Evolutionary conservation across 108 stramenopile species (phyloP).

Genomic region (Seminavis robusta): DNA sequence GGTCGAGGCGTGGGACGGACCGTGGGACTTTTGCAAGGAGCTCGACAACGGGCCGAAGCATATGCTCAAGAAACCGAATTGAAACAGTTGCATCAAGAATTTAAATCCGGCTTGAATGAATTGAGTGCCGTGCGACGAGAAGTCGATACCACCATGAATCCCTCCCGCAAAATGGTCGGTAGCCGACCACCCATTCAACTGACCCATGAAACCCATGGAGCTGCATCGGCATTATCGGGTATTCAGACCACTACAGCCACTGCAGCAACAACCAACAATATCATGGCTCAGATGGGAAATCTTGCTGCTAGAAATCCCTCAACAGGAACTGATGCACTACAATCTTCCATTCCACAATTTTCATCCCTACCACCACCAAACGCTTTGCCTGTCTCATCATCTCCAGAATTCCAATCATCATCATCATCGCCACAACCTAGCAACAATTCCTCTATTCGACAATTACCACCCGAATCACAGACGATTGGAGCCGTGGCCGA

Average conservation of each 20-base stretch:
- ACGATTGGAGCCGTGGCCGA: slow-evolving; percentile 73
- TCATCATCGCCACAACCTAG: no score
- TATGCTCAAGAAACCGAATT: slow-evolving; percentile 75
- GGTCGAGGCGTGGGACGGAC: slow-evolving; percentile 72
- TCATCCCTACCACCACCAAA: not conserved
- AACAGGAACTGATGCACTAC: no score
- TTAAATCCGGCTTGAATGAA: slow-evolving; percentile 72
- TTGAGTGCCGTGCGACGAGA: slow-evolving; percentile 57
- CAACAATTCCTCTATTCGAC: no score
- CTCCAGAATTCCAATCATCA: not conserved
- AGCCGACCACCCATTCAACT: not conserved
- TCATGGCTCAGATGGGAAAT: not conserved
- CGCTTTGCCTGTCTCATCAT: slow-evolving; percentile 7
- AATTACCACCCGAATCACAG: slow-evolving; percentile 47
- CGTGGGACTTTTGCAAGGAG: slow-evolving; percentile 82
- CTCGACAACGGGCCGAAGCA: slow-evolving; percentile 73
- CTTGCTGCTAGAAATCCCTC: not conserved
- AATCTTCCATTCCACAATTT: no score
- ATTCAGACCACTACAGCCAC: not conserved
- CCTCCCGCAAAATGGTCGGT: no score
- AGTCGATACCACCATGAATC: not conserved
- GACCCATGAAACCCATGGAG: no score
- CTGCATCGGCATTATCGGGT: no score
- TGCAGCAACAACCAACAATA: no score
- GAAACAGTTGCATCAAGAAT: slow-evolving; percentile 73